phyloP scores from a whole-genome alignment of 2,329 filamentous ascomycete species.

The Beauveria pseudobassiana region DNA sequence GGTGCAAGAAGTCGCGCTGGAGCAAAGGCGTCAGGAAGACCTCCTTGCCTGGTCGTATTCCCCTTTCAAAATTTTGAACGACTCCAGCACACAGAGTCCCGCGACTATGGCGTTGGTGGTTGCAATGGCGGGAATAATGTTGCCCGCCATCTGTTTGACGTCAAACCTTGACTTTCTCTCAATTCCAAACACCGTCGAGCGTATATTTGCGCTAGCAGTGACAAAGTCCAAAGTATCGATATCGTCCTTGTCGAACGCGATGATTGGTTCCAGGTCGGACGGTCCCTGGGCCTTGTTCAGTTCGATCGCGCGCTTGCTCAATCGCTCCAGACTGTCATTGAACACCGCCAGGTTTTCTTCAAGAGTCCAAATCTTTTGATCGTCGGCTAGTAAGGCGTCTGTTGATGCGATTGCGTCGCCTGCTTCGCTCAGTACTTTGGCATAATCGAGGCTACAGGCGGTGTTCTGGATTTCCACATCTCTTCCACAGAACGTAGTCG shows the following conservation, averaged over 20 bases:
- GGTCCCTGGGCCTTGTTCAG: constrained; percentile 45
- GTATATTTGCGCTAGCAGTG: constrained; percentile 78
- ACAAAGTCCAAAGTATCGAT: constrained; percentile 94
- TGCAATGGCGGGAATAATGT: constrained; percentile 97
- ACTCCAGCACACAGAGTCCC: constrained; percentile 82
- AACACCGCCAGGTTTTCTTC: constrained; percentile 83
- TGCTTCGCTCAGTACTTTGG: constrained; percentile 48
- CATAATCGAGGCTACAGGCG: constrained; percentile 70
- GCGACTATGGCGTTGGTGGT: constrained; percentile 97
- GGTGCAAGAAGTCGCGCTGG: constrained; percentile 51
- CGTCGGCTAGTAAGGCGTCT: constrained; percentile 52
- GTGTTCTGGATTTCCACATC: constrained; percentile 84
- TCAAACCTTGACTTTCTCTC: constrained; percentile 87
- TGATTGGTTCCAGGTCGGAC: constrained; percentile 51
- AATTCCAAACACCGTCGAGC: constrained; percentile 84
- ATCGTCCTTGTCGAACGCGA: constrained; percentile 96
- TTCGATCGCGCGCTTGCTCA: constrained; percentile 66
- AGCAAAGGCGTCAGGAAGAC: constrained; percentile 69
- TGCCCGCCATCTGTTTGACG: constrained; percentile 98
- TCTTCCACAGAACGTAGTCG: constrained; percentile 81
- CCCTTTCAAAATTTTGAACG: constrained; percentile 78
- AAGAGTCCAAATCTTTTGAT: constrained; percentile 73
- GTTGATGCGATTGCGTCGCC: constrained; percentile 40
- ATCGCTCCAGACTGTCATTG: constrained; percentile 68
- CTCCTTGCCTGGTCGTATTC: constrained; percentile 66